A percentile compares a stretch with the other conserved stretches of the same genome.
These are phyloP conservation scores for rapeseed (Brassica napus) DNA, from an alignment of 345 rosid species.

Conservation along the genomic window DNA sequence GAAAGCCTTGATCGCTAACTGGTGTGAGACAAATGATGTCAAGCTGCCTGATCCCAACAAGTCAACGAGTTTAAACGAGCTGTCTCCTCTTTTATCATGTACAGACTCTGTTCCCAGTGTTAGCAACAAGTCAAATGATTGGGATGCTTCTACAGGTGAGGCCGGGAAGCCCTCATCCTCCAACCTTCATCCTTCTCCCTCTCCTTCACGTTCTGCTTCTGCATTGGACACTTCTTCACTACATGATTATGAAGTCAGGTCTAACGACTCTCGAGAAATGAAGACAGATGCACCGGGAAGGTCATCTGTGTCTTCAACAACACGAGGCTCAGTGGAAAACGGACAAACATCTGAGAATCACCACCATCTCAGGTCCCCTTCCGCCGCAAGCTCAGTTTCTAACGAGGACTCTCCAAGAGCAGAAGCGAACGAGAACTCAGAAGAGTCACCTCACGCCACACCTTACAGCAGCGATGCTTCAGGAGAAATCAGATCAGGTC, in stretches of 20 bases:
- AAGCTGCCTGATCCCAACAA: constrained; percentile 77
- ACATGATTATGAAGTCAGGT: constrained; percentile 54
- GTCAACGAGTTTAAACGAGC: constrained; percentile 58
- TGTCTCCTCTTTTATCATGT: constrained; percentile 53
- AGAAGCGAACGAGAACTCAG: constrained; percentile 61
- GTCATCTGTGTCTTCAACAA: constrained; percentile 53
- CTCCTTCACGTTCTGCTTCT: constrained; percentile 55
- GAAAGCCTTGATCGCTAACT: constrained; percentile 89
- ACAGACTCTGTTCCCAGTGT: constrained; percentile 48
- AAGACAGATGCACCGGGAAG: constrained; percentile 48
- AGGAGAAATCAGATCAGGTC: constrained; percentile 67
- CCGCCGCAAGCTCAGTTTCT: constrained; percentile 53
- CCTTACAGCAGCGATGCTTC: constrained; percentile 76
- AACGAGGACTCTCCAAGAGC: constrained; percentile 51
- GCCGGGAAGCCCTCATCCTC: constrained; percentile 41
- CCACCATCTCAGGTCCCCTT: constrained; percentile 50
- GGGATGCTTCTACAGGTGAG: constrained; percentile 39
- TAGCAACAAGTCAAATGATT: constrained; percentile 50
- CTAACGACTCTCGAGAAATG: constrained; percentile 51
- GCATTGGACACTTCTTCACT: constrained; percentile 44
- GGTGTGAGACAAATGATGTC: constrained; percentile 93
- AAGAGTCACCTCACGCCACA: constrained; percentile 54
- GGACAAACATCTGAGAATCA: constrained; percentile 50
- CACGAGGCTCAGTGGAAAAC: constrained; percentile 49
- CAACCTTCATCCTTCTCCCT: constrained; percentile 11